Percentiles rank a stretch among this genome's conserved stretches.
phyloP scores from a whole-genome alignment of 441 rosid genomes.

The Erodium moschatum region DNA sequence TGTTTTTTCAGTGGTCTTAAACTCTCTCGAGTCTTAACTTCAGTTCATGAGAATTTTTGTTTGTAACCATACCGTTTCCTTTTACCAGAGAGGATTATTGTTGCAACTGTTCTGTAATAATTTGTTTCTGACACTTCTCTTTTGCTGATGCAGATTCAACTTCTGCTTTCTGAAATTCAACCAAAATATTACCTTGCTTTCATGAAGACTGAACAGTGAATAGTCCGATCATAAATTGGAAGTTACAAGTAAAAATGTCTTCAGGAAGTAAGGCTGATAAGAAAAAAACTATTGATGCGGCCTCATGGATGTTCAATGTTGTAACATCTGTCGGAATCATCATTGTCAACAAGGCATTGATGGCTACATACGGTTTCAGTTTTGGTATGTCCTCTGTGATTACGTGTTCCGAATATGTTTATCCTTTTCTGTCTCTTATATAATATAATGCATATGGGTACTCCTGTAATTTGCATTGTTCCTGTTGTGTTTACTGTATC shows the following conservation, averaged over 20 bases:
- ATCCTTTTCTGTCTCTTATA: neutral
- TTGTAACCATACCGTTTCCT: neutral
- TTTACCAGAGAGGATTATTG: neutral
- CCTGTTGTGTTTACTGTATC: neutral
- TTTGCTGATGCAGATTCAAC: constrained; percentile 20
- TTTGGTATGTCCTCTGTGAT: constrained; percentile 42
- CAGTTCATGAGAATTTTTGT: neutral
- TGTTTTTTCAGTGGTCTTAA: neutral
- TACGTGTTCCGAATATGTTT: neutral
- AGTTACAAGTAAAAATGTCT: constrained; percentile 35
- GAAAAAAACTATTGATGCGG: constrained; percentile 70
- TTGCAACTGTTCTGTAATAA: neutral
- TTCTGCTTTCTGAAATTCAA: constrained; percentile 9
- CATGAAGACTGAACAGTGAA: constrained; percentile 31
- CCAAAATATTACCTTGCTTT: constrained; percentile 14
- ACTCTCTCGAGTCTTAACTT: neutral
- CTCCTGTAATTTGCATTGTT: neutral
- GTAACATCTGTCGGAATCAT: constrained; percentile 95
- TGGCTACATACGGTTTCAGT: constrained; percentile 84
- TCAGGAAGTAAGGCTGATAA: constrained; percentile 51
- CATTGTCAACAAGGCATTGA: constrained; percentile 81
- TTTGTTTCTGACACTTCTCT: neutral
- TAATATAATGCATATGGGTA: no score
- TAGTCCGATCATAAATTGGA: constrained; percentile 23
- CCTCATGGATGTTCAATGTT: constrained; percentile 92